A percentile compares a stretch with the other conserved stretches of the same genome.
Evolutionary conservation across 306 rosid species (phyloP).

Genomic region (Pterocarpus macrocarpus): DNA sequence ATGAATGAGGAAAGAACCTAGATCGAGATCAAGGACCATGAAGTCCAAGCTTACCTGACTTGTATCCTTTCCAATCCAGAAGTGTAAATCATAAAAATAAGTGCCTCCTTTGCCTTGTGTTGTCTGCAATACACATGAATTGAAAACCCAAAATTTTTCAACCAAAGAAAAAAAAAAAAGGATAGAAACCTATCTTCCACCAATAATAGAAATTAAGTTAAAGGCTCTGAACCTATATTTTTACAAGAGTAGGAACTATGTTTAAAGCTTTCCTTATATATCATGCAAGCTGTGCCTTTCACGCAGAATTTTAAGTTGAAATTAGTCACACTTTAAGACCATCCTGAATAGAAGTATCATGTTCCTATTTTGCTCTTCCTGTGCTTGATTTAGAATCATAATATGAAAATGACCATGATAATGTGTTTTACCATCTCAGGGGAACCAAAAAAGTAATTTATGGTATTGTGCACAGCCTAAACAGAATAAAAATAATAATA

Average conservation of each 20-base stretch:
- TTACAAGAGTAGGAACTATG: constrained; percentile 15
- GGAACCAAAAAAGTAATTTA: constrained; percentile 20
- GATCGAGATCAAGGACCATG: constrained; percentile 14
- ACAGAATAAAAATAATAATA: neutral
- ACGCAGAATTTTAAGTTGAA: constrained; percentile 11
- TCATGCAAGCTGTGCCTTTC: constrained; percentile 29
- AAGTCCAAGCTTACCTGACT: constrained; percentile 76
- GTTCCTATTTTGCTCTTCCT: neutral
- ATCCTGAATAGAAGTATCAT: constrained; percentile 9
- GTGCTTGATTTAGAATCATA: neutral
- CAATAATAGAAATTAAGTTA: constrained; percentile 27
- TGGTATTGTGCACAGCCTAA: neutral
- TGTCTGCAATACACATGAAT: constrained; percentile 64
- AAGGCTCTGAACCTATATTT: constrained; percentile 27
- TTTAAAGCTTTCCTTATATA: constrained; percentile 23
- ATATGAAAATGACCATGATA: constrained; percentile 11
- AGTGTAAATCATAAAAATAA: constrained; percentile 83
- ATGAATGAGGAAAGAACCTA: constrained; percentile 34
- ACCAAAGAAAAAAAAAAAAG: neutral
- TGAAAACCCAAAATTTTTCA: constrained; percentile 10
- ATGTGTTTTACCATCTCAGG: neutral
- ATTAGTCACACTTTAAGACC: constrained; percentile 28
- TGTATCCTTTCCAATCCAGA: constrained; percentile 97
- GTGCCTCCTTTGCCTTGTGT: constrained; percentile 86
- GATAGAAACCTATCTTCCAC: constrained; percentile 9